phyloP scores from a whole-genome alignment of 768 basidiomycete genomes.

The Leccinum subgranulosum region DNA sequence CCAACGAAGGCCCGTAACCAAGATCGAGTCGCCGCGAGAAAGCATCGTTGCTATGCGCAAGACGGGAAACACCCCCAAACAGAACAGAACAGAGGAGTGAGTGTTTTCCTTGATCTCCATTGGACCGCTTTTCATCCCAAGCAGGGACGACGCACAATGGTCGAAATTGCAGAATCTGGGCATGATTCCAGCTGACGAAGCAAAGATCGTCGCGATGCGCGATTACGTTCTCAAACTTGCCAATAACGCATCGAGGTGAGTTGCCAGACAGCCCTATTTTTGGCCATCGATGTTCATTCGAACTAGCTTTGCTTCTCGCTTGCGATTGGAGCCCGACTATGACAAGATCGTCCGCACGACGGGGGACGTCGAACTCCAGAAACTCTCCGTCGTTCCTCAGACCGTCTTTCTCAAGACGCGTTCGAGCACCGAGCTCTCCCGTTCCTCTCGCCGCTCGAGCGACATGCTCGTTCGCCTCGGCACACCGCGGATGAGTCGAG shows the following conservation, averaged over 20 bases:
- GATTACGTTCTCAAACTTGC: conserved; percentile 88
- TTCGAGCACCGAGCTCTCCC: conserved; percentile 36
- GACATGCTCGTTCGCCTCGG: conserved; percentile 45
- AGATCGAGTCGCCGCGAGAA: conserved; percentile 67
- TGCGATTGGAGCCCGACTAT: conserved; percentile 58
- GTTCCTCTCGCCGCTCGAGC: conserved; percentile 42
- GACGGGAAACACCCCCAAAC: conserved; percentile 38
- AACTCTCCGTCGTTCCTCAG: conserved; percentile 85
- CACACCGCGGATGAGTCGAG: conserved; percentile 47
- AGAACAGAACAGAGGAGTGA: conserved; percentile 74
- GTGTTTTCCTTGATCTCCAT: conserved; percentile 21
- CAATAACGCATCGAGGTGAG: conserved; percentile 71
- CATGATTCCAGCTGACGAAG: conserved; percentile 78
- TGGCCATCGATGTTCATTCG: background rate
- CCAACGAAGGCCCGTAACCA: conserved; percentile 43
- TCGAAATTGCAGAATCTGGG: conserved; percentile 83
- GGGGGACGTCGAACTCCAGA: conserved; percentile 75
- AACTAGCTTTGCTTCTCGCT: conserved; percentile 64
- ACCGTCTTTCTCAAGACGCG: conserved; percentile 77
- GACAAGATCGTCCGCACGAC: conserved; percentile 62
- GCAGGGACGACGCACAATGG: conserved; percentile 75
- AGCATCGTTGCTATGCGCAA: conserved; percentile 67
- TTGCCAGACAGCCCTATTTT: background rate
- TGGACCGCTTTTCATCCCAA: background rate
- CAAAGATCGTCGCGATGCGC: conserved; percentile 81